Conservation (phyloP, 768 basidiomycete species). For the Amanita inopinata region DNA sequence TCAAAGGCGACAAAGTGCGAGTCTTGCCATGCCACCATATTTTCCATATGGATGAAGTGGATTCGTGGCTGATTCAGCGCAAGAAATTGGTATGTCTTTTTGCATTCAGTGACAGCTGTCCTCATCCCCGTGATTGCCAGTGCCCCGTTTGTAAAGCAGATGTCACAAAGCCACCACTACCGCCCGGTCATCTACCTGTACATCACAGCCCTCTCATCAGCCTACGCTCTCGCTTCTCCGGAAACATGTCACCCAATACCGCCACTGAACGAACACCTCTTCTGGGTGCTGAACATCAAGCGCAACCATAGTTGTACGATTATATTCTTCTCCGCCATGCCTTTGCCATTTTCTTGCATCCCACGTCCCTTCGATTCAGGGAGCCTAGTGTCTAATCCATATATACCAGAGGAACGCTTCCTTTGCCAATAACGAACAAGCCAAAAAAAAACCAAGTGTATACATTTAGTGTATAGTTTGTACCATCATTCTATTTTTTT, state of each 20-base stretch:
- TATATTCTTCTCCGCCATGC: neutral
- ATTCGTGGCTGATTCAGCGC: conserved; percentile 85
- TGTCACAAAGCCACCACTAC: conserved; percentile 55
- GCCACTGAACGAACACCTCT: conserved; percentile 32
- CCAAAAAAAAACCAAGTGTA: too few species aligned
- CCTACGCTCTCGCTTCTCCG: conserved; percentile 12
- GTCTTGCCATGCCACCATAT: conserved; percentile 92
- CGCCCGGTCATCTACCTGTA: conserved; percentile 9
- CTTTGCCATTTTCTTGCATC: neutral
- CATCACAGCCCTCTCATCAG: conserved; percentile 9
- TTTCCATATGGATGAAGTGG: conserved; percentile 88
- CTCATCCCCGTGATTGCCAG: conserved; percentile 27
- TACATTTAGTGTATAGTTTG: too few species aligned
- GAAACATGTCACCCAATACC: conserved; percentile 10
- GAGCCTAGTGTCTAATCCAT: too few species aligned
- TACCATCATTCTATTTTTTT: neutral
- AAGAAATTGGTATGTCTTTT: conserved; percentile 73
- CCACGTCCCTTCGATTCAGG: too few species aligned
- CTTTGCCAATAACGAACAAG: too few species aligned
- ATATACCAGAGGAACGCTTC: too few species aligned
- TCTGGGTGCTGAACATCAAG: conserved; percentile 13
- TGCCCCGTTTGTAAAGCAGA: conserved; percentile 92
- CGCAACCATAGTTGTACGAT: neutral
- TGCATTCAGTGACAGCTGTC: neutral
- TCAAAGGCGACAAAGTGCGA: conserved; percentile 80